Evolutionary conservation across 108 stramenopile species (phyloP), one percentile per base, ranked within the genome.

Genomic region (Asterionellopsis glacialis): DNA sequence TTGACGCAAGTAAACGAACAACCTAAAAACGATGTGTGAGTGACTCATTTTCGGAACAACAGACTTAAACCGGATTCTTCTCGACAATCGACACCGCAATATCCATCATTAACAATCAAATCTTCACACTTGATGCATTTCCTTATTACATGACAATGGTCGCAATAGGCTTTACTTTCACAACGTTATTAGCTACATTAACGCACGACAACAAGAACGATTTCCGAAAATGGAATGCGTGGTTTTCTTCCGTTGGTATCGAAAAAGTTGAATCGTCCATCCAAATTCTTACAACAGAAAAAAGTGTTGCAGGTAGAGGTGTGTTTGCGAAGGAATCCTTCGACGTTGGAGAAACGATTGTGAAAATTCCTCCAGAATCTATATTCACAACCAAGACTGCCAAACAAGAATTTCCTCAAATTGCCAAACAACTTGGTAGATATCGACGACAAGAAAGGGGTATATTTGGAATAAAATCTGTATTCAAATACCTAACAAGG

Each of bases 241-340:
- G 77, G 77, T 79, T 73, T 51, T 25, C 51, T n/a, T 48, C 59
- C 0, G 43, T 63, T 27, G 69, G 69, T 41, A 79, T 79, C 21
- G 22, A 44, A 23, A 73, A 67, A 16, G 33, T 33, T 33, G 5
- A 33, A 33, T 68, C 74, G 9, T 39, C 52, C 15, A 75, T 64
- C 11, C 51, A 59, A 56, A 63, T 80, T 50, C 47, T 61, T 33
- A 76, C 75, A 40, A 68, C 70, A n/a, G 49, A 69, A n/a, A n/a
- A 54, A 24, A 72, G 70, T 45, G 79, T 80, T 54, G 74, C 75
- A 0, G 79, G 79, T 28, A 64, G 79, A 26, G 79, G 79, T 12
- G 72, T 76, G 11, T 80, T 80, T 53, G 73, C 65, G 27, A 73
- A 62, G 14, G 40, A 56, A 21, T 45, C 68, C 39, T 44, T 76